Evolutionary conservation across 148 eudicot genomes (phyloP), one percentile per base, ranked within the genome.

Genomic region (Camellia granthamiana): DNA sequence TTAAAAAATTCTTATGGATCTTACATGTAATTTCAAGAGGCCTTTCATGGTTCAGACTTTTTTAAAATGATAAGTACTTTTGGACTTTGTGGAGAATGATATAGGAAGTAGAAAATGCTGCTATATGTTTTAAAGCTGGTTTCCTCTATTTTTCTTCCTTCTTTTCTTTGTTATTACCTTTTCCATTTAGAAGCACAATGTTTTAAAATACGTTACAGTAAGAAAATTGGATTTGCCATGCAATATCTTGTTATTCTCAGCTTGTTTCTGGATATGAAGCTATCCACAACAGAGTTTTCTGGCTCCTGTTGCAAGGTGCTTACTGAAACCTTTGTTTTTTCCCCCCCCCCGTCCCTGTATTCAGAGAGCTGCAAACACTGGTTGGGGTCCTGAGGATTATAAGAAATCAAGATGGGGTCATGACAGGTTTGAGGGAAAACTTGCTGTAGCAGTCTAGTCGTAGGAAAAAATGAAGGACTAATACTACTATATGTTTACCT

Each of bases 321-420:
- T 51, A 75, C 51, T 72, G 13, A 23, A 15, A 47, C 60, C 23
- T 71, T 52, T 65, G 8, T 69, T 70, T 74, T 76, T 81, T 3
- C 16, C 52, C 18, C 14, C 30, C 30, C 30, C 6, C n/a, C n/a
- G n/a, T 71, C 1, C n/a, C 15, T 72, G 16, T 54, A 56, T 76
- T 21, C 80, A 95, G 98, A 93, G 98, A 90, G 98, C 97, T 82
- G 97, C 98, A 80, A 81, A 95, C 76, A 95, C 98, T 30, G 98
- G 98, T 76, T 88, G 97, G 97, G 97, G 97, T 78, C 84, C 85
- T 16, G 87, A 92, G 60, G 97, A 93, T 82, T 89, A 90, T 70
- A 88, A 83, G 79, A 88, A 43, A 55, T 77, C 95, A 72, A 90
- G 81, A 80, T 83, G 91, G 93, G 87, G 78, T 49, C 85, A 89